Conservation (phyloP, 1,284 basidiomycete species). For the Puccinia triticina region DNA sequence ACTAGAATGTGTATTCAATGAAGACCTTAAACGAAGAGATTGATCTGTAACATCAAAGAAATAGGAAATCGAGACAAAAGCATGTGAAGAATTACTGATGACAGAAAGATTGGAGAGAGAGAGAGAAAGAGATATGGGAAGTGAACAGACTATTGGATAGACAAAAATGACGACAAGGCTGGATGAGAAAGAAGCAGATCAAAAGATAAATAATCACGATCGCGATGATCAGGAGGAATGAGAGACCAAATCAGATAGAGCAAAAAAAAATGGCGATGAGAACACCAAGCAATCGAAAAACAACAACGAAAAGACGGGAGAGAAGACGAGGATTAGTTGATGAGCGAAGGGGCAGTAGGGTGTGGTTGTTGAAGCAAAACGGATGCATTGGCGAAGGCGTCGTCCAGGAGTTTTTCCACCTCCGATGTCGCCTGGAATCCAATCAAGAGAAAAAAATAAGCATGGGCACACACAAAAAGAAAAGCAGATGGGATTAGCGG, state of each 20-base stretch:
- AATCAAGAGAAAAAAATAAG: not conserved
- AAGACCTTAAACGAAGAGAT: too few species aligned
- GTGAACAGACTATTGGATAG: not conserved
- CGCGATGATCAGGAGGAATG: not conserved
- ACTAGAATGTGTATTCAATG: too few species aligned
- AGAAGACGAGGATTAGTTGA: not conserved
- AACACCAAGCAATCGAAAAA: not conserved
- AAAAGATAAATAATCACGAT: not conserved
- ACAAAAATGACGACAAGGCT: not conserved
- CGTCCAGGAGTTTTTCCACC: slow-evolving; percentile 47
- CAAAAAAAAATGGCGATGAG: not conserved
- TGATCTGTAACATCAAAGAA: not conserved
- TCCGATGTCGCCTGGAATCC: slow-evolving; percentile 32
- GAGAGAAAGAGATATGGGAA: not conserved
- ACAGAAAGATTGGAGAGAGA: not conserved
- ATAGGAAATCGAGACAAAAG: not conserved
- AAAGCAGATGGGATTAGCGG: not conserved
- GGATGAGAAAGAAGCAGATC: not conserved
- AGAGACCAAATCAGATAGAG: not conserved
- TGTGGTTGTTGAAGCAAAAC: slow-evolving; percentile 23
- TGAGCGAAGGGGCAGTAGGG: not conserved
- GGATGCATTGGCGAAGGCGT: slow-evolving; percentile 28
- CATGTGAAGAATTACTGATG: not conserved
- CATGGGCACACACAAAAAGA: not conserved
- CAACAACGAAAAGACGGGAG: not conserved